Conservation (phyloP, 306 rosid species). For the Rubus parviflorus region DNA sequence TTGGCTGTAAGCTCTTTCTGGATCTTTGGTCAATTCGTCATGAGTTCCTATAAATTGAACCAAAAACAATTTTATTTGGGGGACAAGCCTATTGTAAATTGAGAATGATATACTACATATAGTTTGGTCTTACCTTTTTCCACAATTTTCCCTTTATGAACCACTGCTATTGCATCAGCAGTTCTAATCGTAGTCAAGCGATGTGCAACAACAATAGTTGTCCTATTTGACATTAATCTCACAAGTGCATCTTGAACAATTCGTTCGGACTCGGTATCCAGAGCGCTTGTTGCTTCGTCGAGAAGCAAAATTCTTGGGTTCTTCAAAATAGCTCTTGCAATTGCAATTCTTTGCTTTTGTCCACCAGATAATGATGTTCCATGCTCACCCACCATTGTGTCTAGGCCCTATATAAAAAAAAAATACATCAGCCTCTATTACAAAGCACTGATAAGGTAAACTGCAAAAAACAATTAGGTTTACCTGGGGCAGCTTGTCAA, state of each 20-base stretch:
- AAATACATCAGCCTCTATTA: neutral
- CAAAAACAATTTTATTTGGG: neutral
- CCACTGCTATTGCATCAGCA: constrained; percentile 79
- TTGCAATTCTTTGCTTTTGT: constrained; percentile 95
- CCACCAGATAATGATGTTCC: constrained; percentile 97
- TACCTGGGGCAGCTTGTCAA: constrained; percentile 74
- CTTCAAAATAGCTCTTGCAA: constrained; percentile 91
- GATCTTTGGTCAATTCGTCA: constrained; percentile 50
- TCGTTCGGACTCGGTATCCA: constrained; percentile 90
- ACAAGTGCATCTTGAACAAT: constrained; percentile 84
- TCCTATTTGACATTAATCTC: constrained; percentile 60
- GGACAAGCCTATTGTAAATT: neutral
- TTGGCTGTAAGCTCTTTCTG: constrained; percentile 78
- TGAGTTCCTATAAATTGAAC: constrained; percentile 56
- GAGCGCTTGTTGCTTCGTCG: constrained; percentile 93
- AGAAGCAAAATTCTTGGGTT: constrained; percentile 85
- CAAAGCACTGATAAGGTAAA: neutral
- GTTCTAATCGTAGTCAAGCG: constrained; percentile 85
- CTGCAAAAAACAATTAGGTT: neutral
- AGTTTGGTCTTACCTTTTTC: constrained; percentile 52
- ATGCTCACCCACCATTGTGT: constrained; percentile 82
- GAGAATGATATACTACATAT: neutral
- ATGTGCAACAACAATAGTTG: constrained; percentile 89
- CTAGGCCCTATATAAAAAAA: constrained; percentile 66
- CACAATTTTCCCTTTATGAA: constrained; percentile 77